Base-by-base conservation (phyloP, 805 yeast genomes). In the Lachancea quebecensis region DNA sequence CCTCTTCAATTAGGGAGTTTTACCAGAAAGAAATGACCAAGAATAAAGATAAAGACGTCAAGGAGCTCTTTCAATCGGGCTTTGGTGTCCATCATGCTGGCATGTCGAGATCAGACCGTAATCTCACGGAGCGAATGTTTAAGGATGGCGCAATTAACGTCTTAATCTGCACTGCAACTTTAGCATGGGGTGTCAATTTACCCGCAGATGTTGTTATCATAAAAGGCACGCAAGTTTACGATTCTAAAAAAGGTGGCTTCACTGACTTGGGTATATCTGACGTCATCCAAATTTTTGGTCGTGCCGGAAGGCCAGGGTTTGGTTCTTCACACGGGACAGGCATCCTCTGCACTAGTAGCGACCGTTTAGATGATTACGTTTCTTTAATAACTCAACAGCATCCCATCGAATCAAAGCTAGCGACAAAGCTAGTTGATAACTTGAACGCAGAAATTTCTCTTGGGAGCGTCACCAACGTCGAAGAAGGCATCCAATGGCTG, bases 241-340 rank as follows among this genome's bases (percentile, higher is more conserved):
- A 93, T 60, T 75, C 98, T 0, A 87, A 90, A 60, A 84, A 83
- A 43, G 99, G 99, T 74, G 99, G 99, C 0, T 87, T 81, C 58
- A 78, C 83, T 2, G 99, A 93, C 60, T 70, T 95, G 34, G 98
- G 98, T 1, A 91, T 93, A 14, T 85, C 96, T 0, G 99, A 93
- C 68, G 96, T 93, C 34, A 85, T 95, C 50, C 99, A 93, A 70
- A 93, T 93, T 53, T 93, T 93, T 68, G 99, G 99, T 55, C 85
- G 99, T 70, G 99, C 99, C 25, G 99, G 99, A 68, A 80, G 99
- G 67, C 99, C 99, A 0, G 99, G 95, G 56, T 93, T 79, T 65
- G 67, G 66, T 12, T 96, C 91, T 54, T 78, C 78, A 46, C 82
- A 76, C 58, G 99, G 99, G 73, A 86, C 91, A 2, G 98, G 98